Percentiles rank a stretch among this genome's conserved stretches.
Evolutionary conservation across 805 yeast genomes (phyloP).

Genomic region (Yamadazyma scolyti): DNA sequence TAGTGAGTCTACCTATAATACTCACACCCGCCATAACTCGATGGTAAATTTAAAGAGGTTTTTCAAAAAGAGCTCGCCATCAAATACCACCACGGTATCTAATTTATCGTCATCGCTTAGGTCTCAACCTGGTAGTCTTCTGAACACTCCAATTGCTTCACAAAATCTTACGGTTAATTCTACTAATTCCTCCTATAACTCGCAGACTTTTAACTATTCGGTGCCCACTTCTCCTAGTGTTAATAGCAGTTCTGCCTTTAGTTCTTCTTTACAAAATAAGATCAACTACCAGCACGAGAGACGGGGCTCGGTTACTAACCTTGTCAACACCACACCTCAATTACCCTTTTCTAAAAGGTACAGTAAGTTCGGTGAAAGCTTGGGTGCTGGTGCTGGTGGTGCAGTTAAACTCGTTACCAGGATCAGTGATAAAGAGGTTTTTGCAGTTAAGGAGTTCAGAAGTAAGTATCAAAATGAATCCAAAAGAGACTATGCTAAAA

Average conservation of each 20-base stretch:
- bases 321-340: conserved; percentile 19
- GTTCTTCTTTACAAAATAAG: conserved; percentile 26
- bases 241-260: conserved; percentile 3
- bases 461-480: conserved; percentile 67
- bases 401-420: conserved; percentile 70
- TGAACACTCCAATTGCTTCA: conserved; percentile 14
- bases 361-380: conserved; percentile 67
- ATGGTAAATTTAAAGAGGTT: conserved; percentile 76
- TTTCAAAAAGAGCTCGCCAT: conserved; percentile 45
- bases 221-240: conserved; percentile 7
- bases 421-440: conserved; percentile 64
- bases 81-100: conserved; percentile 4
- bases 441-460: conserved; percentile 83
- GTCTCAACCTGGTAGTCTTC: conserved; percentile 11
- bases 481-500: conserved; percentile 74
- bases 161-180: conserved; percentile 22
- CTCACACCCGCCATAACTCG: conserved; percentile 59
- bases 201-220: conserved; percentile 12
- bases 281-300: conserved; percentile 29
- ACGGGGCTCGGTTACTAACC: conserved; percentile 31
- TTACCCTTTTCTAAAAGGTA: conserved; percentile 47
- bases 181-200: conserved; percentile 34
- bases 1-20: conserved; percentile 25
- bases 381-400: conserved; percentile 89
- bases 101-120: conserved; percentile 24